Percentiles rank a stretch among this genome's conserved stretches.
Conservation (phyloP, 1,139 yeast species). For the Taiozyma sp. region DNA sequence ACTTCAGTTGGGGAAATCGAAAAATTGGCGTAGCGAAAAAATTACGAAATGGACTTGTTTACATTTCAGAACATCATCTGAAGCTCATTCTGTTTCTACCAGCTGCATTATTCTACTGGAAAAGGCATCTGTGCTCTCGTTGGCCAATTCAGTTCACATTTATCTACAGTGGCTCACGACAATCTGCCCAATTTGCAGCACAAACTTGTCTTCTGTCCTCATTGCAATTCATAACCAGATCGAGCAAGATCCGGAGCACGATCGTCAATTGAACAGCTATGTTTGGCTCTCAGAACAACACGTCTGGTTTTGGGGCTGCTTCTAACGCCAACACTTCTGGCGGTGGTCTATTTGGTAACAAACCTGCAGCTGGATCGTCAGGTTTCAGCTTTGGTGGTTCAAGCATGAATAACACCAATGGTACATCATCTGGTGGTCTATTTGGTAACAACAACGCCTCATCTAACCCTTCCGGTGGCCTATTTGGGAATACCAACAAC, state of each 20-base stretch:
- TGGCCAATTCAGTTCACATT: background rate
- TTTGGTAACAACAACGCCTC: conserved; percentile 3
- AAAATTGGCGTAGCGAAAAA: background rate
- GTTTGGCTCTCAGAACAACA: conserved; percentile 1
- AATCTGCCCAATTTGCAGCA: background rate
- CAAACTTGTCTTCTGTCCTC: background rate
- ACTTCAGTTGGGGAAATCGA: background rate
- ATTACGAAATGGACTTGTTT: background rate
- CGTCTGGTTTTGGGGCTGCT: background rate
- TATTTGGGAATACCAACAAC: conserved; percentile 11
- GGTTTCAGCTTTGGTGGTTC: conserved; percentile 15
- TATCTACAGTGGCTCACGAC: background rate
- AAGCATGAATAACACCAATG: conserved; percentile 7
- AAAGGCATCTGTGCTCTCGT: background rate
- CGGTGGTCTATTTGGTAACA: conserved; percentile 8
- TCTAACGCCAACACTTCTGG: background rate
- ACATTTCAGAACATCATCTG: background rate
- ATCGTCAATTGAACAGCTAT: background rate
- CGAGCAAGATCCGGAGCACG: background rate
- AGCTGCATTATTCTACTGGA: background rate
- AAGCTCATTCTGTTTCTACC: background rate
- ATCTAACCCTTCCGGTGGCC: conserved; percentile 4
- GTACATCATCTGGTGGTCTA: background rate
- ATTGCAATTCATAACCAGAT: background rate
- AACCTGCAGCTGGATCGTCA: conserved; percentile 3